Percentiles rank a stretch among this genome's conserved stretches.
Conservation (phyloP, 1,284 basidiomycete genomes). For the Schizophyllum commune region DNA sequence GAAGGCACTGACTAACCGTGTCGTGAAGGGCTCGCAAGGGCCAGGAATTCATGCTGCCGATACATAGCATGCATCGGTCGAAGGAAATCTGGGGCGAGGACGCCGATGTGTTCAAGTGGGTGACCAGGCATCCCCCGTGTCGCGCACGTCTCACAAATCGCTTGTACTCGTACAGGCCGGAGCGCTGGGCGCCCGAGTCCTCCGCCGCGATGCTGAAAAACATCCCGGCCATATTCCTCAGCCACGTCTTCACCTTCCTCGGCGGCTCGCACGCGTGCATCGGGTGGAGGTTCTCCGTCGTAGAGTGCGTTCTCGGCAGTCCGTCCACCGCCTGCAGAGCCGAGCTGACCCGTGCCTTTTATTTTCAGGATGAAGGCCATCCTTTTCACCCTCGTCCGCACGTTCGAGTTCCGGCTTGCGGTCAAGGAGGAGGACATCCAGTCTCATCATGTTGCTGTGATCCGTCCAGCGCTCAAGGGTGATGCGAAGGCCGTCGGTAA, state of each 20-base stretch:
- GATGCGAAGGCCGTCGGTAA: constrained; percentile 2
- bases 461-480: constrained; percentile 13
- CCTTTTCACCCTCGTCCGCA: constrained; percentile 40
- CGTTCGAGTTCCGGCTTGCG: constrained; percentile 37
- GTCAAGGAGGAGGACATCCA: constrained; percentile 21
- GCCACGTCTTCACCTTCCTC: constrained; percentile 46
- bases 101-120: constrained; percentile 20
- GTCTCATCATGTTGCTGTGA: constrained; percentile 11
- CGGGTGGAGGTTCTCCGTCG: constrained; percentile 50
- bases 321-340: too few species aligned
- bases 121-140: too few species aligned
- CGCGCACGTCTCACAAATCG: too few species aligned
- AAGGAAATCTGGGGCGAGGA: constrained; percentile 22
- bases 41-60: constrained; percentile 15
- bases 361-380: constrained; percentile 32
- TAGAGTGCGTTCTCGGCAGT: constrained; percentile 38
- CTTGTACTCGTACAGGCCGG: too few species aligned
- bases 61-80: constrained; percentile 14
- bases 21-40: constrained; percentile 14
- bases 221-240: constrained; percentile 38
- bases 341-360: too few species aligned
- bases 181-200: constrained; percentile 11
- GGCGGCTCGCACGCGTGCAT: constrained; percentile 50
- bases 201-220: constrained; percentile 16
- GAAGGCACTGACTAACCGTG: too few species aligned